Percentiles rank a stretch among this genome's conserved stretches.
Conservation (phyloP, 805 yeast species). For the Candida ovalis region DNA sequence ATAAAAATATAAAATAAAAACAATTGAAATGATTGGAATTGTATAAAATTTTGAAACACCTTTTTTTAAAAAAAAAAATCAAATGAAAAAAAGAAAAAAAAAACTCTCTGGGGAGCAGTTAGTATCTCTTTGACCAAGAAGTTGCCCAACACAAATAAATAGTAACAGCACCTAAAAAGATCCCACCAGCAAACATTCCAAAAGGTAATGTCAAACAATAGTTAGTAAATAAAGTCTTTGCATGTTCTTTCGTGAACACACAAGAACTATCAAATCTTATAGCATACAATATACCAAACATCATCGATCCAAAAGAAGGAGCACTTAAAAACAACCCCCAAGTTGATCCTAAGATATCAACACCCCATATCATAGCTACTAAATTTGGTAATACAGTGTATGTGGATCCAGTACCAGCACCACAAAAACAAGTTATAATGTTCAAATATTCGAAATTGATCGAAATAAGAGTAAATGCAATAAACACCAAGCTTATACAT, state of each 20-base stretch:
- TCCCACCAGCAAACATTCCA: constrained; percentile 3
- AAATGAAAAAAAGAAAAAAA: too few relatives aligned
- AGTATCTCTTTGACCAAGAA: not conserved
- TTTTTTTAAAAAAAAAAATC: too few relatives aligned
- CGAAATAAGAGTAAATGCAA: constrained; percentile 14
- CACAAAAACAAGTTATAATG: constrained; percentile 47
- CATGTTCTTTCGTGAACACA: not conserved
- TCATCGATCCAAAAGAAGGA: constrained; percentile 77
- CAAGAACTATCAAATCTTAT: constrained; percentile 46
- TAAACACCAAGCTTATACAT: constrained; percentile 7
- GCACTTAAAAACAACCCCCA: constrained; percentile 90
- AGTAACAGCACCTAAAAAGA: not conserved
- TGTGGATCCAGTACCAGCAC: constrained; percentile 73
- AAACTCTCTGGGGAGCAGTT: too few relatives aligned
- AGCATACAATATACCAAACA: constrained; percentile 71
- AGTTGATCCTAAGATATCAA: constrained; percentile 79
- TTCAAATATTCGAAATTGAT: constrained; percentile 8
- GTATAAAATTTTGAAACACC: too few relatives aligned
- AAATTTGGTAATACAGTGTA: constrained; percentile 83
- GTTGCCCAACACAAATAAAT: not conserved
- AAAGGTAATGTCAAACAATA: constrained; percentile 8
- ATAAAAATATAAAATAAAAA: too few relatives aligned
- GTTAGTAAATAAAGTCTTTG: not conserved
- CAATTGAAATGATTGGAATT: too few relatives aligned
- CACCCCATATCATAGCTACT: constrained; percentile 79